Evolutionary conservation across 139 green algal species (phyloP), one percentile per base, ranked within the genome.

Genomic region (Picochlorum sp.): DNA sequence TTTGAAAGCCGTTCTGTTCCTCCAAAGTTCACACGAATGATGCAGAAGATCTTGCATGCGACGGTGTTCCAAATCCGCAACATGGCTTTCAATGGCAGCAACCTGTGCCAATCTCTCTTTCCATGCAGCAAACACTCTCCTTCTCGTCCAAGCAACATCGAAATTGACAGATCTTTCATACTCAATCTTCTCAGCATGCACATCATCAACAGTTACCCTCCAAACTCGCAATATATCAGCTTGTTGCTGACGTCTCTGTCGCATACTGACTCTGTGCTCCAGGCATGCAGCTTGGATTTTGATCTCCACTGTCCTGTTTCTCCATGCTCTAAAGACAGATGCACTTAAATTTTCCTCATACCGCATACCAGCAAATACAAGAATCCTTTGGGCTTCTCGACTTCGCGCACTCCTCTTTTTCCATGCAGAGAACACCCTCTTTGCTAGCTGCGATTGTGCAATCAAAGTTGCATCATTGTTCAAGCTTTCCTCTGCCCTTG

Each of bases 401-500:
- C 38, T 50, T 52, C 52, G 8, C 51, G 46, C 14, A 2, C 60
- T n/a, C 6, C 49, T 46, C 32, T 30, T 13, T 44, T 63, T 57
- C 71, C 71, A 77, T 28, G 18, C 20, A 23, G 15, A 13, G 13
- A 79, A 52, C 4, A 69, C 59, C 9, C 38, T 26, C 21, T 61
- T 58, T 1, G 68, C 68, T 4, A 18, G 20, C 1, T 38, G 23
- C 30, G 51, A 30, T 37, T 34, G 51, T 15, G 23, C 23, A 34
- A 38, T 24, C 56, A 24, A 28, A 6, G 10, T 10, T 3, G 58
- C 62, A n/a, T 50, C 16, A 51, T 67, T 21, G 15, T 61, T 52
- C 10, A 21, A 24, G 1, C 13, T 28, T n/a, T 41, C 69, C 50
- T 63, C 51, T 45, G 44, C 23, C 45, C 23, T 9, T 47, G 21